Evolutionary conservation across 2,329 filamentous ascomycete species (phyloP), one percentile per base, ranked within the genome.

Genomic region (Xylaria polymorpha): DNA sequence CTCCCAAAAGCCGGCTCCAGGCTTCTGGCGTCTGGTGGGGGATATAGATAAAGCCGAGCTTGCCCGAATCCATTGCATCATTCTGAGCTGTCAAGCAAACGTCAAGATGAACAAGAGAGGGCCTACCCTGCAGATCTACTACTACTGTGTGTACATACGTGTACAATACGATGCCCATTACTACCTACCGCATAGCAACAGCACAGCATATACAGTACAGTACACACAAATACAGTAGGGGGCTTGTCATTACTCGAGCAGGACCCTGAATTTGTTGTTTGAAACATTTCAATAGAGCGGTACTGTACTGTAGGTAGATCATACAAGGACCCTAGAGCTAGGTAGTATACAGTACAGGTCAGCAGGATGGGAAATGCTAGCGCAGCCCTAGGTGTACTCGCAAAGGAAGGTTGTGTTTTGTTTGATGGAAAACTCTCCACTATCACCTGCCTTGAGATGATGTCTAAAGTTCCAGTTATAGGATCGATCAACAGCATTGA

Each of bases 1-100:
- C 35, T 15, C 32, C 62, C 44, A 29, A 65, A 43, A 32, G 9
- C 35, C 15, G 18, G 39, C 20, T 29, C 41, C 46, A 8, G 32
- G 41, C 15, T 64, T 8, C 37, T 22, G 51, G n/a, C 51, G 39
- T 57, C 43, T 59, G 50, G 25, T 20, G 12, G 25, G 4, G 18
- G 39, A 12, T 14, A 29, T 14, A 12, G 22, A 59, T 35, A 4
- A 60, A 37, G 48, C 56, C 57, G 57, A 37, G n/a, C 20, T 41
- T 61, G 29, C 64, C 66, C 65, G 60, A 64, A 15, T 25, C 18
- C 14, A 65, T 65, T 57, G 41, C 61, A 65, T 65, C 61, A 65
- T 68, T 68, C 50, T 61, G 51, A 61, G 61, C 41, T 68, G 66
- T 60, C 14, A 37, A 43, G 41, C 9, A 50, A 39, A 67, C 29